phyloP scores from a whole-genome alignment of 2,329 filamentous ascomycete genomes.

The Phialophora macrospora region DNA sequence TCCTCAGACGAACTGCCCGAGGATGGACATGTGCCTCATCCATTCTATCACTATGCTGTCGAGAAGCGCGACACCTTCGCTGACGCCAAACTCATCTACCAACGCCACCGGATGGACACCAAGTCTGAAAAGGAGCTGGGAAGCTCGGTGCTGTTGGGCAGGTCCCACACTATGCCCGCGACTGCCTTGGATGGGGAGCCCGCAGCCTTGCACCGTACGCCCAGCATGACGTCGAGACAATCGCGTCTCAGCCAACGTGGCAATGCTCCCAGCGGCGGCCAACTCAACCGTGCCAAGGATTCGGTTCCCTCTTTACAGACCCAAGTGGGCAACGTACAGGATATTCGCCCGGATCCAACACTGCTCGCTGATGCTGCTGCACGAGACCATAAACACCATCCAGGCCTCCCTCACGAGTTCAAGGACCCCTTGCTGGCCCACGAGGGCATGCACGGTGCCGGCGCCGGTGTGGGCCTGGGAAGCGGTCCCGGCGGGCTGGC shows the following conservation, averaged over 20 bases:
- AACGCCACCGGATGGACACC: constrained; percentile 73
- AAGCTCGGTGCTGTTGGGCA: constrained; percentile 44
- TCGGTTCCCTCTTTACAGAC: constrained; percentile 35
- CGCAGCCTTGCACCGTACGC: constrained; percentile 34
- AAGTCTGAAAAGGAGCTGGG: constrained; percentile 45
- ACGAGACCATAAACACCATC: constrained; percentile 57
- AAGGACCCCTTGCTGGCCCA: constrained; percentile 59
- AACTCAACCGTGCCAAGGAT: constrained; percentile 28
- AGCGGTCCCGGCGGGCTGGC: constrained; percentile 67
- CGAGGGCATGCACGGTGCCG: constrained; percentile 63
- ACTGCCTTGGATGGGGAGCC: constrained; percentile 30
- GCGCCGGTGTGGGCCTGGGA: constrained; percentile 65
- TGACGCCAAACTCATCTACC: constrained; percentile 95
- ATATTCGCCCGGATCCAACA: constrained; percentile 24
- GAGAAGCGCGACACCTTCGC: constrained; percentile 94
- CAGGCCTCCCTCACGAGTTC: constrained; percentile 59
- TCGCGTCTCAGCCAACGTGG: constrained; percentile 37
- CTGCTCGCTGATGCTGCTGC: constrained; percentile 56
- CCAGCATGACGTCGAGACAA: constrained; percentile 38
- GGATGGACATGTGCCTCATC: constrained; percentile 45
- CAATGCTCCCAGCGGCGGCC: constrained; percentile 18
- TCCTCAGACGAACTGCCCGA: constrained; percentile 34
- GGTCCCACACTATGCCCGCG: constrained; percentile 40
- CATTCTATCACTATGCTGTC: constrained; percentile 89
- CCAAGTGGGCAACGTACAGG: constrained; percentile 28